A percentile compares a stretch with the other conserved stretches of the same genome.
Conservation (phyloP, 2,329 filamentous ascomycete genomes). For the Aspergillus sp. region DNA sequence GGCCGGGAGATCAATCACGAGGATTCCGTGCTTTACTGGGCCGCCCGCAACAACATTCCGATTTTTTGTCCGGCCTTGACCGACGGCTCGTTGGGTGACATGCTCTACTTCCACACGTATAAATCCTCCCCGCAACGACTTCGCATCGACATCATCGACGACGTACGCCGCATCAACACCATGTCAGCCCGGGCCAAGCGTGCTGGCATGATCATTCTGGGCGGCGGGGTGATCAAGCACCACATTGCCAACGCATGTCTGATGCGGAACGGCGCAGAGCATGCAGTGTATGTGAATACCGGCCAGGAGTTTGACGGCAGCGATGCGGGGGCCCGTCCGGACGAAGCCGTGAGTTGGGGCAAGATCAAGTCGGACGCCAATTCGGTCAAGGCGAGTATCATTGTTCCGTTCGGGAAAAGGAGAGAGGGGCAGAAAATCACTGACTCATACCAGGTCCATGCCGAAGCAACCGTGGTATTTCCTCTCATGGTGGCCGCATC, state of each 20-base stretch:
- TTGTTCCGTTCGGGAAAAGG: too few relatives aligned
- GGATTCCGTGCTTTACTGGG: slow-evolving; percentile 91
- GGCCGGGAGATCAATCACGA: slow-evolving; percentile 93
- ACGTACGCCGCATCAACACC: slow-evolving; percentile 88
- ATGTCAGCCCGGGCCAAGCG: slow-evolving; percentile 79
- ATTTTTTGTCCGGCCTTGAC: slow-evolving; percentile 95
- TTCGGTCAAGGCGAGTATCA: slow-evolving; percentile 66
- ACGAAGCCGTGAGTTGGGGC: slow-evolving; percentile 96
- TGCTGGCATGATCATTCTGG: slow-evolving; percentile 90
- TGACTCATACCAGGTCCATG: slow-evolving; percentile 43
- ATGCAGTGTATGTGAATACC: slow-evolving; percentile 95
- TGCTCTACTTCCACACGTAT: slow-evolving; percentile 98
- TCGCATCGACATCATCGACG: slow-evolving; percentile 82
- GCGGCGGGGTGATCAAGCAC: slow-evolving; percentile 93
- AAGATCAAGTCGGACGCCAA: slow-evolving; percentile 89
- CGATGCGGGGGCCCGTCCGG: slow-evolving; percentile 86
- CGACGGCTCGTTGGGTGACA: slow-evolving; percentile 90
- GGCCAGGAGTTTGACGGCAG: slow-evolving; percentile 96
- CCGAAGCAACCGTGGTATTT: slow-evolving; percentile 60
- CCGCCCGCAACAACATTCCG: slow-evolving; percentile 91
- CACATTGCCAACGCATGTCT: slow-evolving; percentile 96
- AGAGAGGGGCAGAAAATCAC: too few relatives aligned
- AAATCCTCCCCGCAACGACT: slow-evolving; percentile 74
- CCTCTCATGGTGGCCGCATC: slow-evolving; percentile 60
- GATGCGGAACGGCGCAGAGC: slow-evolving; percentile 96